A percentile compares a stretch with the other conserved stretches of the same genome.
phyloP scores from a whole-genome alignment of 2,329 filamentous ascomycete genomes.

The Hypoxylon sp. region DNA sequence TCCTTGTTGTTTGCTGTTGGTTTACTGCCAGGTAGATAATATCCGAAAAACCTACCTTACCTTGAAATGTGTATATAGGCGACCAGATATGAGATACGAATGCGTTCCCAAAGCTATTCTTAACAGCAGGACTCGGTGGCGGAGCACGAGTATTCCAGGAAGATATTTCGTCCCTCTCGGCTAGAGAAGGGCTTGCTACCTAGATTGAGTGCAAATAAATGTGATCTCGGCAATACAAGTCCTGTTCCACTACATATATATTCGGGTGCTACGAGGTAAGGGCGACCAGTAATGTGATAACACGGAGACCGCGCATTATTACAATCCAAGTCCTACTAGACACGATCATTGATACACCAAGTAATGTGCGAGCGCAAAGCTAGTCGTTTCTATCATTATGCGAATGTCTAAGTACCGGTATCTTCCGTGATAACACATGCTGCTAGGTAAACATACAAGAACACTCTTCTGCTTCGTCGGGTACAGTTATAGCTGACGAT shows the following conservation, averaged over 20 bases:
- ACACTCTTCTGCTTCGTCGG: neutral
- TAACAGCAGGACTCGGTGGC: neutral
- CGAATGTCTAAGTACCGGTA: slow-evolving; percentile 6
- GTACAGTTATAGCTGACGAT: neutral
- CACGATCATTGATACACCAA: neutral
- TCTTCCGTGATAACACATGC: slow-evolving; percentile 7
- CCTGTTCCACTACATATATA: neutral
- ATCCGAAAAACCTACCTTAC: neutral
- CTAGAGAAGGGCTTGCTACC: neutral
- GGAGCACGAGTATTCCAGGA: neutral
- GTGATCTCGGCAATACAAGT: neutral
- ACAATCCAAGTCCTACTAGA: neutral
- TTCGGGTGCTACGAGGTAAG: neutral
- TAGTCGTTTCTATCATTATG: slow-evolving; percentile 19
- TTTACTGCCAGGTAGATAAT: neutral
- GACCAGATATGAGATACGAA: neutral
- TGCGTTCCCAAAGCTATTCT: neutral
- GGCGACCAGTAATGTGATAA: neutral
- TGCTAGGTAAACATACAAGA: slow-evolving; percentile 13
- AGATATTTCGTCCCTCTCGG: neutral
- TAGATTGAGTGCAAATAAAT: neutral
- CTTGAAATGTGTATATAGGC: neutral
- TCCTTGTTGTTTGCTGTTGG: neutral
- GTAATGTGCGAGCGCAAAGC: neutral
- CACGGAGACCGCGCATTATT: neutral